Evolutionary conservation across 2,329 filamentous ascomycete species (phyloP).

Genomic region (Endoconidiophora polonica): DNA sequence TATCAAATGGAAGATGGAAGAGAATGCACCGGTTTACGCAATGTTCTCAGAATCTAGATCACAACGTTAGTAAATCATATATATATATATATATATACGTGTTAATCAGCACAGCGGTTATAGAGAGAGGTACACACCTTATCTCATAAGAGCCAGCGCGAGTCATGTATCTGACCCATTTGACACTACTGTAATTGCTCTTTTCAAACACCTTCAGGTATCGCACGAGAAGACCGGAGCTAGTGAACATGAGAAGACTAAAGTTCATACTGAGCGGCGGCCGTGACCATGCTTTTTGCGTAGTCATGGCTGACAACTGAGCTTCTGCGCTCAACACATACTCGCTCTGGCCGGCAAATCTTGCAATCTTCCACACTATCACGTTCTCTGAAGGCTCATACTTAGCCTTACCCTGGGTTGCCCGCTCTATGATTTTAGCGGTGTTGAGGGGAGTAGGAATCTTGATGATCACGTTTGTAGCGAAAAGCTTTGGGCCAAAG

Average conservation of each 20-base stretch:
- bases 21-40: too few relatives aligned
- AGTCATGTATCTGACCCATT: conserved; percentile 99
- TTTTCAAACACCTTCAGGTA: conserved; percentile 99
- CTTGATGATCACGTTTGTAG: conserved; percentile 85
- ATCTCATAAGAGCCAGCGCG: conserved; percentile 96
- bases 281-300: conserved; percentile 90
- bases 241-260: conserved; percentile 94
- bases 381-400: conserved; percentile 97
- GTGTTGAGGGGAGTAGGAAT: conserved; percentile 96
- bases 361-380: conserved; percentile 96
- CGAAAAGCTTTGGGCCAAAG: conserved; percentile 89
- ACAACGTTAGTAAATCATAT: background rate
- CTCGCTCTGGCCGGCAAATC: conserved; percentile 97
- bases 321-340: conserved; percentile 91
- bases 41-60: background rate
- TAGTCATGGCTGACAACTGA: conserved; percentile 88
- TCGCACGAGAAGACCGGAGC: conserved; percentile 74
- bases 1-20: background rate
- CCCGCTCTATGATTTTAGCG: conserved; percentile 79
- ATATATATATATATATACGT: background rate
- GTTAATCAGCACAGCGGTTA: conserved; percentile 12
- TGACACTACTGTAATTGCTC: conserved; percentile 95
- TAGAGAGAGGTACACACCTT: conserved; percentile 33
- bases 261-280: conserved; percentile 87
- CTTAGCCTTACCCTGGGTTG: conserved; percentile 91